Evolutionary conservation across 2,329 filamentous ascomycete species (phyloP).

Genomic region (Pestalotiopsis sp.): DNA sequence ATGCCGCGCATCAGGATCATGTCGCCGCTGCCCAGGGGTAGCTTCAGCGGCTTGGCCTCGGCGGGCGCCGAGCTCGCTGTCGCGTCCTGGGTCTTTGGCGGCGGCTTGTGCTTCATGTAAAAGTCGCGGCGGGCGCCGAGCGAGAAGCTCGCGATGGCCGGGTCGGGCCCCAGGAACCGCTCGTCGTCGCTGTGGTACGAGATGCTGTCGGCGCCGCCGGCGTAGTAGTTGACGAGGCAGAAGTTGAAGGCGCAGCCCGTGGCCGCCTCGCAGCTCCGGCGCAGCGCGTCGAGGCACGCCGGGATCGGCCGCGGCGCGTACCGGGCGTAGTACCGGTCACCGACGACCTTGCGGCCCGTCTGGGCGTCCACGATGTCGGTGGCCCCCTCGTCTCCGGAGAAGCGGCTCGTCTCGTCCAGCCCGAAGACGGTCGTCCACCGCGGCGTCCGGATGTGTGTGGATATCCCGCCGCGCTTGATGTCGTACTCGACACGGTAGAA

Average conservation of each 20-base stretch:
- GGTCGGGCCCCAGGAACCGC: conserved; percentile 67
- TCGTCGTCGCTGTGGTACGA: conserved; percentile 81
- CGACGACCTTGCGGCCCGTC: conserved; percentile 31
- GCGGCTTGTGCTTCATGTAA: conserved; percentile 75
- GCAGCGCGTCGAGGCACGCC: conserved; percentile 64
- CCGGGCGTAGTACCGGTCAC: conserved; percentile 50
- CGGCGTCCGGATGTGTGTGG: conserved; percentile 61
- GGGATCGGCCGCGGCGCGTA: conserved; percentile 71
- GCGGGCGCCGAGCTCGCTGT: conserved; percentile 6
- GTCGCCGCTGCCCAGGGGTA: conserved; percentile 65
- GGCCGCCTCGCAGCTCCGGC: conserved; percentile 61
- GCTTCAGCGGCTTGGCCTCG: conserved; percentile 43
- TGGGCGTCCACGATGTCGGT: conserved; percentile 30
- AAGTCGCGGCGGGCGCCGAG: conserved; percentile 75
- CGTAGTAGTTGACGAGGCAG: conserved; percentile 81
- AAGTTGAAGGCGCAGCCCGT: conserved; percentile 75
- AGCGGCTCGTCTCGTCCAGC: conserved; percentile 62
- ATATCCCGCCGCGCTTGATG: conserved; percentile 64
- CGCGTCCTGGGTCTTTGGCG: conserved; percentile 15
- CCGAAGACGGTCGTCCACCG: conserved; percentile 63
- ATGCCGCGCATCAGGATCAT: conserved; percentile 77
- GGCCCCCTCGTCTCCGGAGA: conserved; percentile 45
- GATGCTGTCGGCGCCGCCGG: conserved; percentile 74
- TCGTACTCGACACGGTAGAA: conserved; percentile 77
- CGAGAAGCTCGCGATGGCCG: conserved; percentile 74